Evolutionary conservation across 108 stramenopile species (phyloP).

Genomic region (Skeletonema costatum): DNA sequence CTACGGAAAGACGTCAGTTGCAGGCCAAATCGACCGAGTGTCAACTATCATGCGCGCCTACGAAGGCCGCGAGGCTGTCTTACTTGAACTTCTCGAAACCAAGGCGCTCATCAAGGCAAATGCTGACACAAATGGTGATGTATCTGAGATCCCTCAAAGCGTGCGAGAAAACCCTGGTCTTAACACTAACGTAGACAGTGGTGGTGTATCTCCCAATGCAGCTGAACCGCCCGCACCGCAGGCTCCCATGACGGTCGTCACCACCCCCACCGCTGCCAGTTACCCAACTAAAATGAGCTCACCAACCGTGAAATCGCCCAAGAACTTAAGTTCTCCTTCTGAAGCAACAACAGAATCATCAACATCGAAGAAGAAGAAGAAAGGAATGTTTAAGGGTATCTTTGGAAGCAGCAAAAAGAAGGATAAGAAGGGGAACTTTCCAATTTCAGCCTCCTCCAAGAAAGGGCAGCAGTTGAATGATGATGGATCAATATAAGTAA

Average conservation of each 20-base stretch:
- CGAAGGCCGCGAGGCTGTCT: conserved; percentile 89
- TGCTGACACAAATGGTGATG: conserved; percentile 71
- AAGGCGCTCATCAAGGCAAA: conserved; percentile 91
- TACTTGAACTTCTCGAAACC: conserved; percentile 85
- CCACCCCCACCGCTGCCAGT: conserved; percentile 30
- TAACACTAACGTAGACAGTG: conserved; percentile 65
- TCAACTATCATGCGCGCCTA: conserved; percentile 92
- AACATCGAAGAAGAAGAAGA: conserved; percentile 77
- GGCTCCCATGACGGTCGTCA: conserved; percentile 36
- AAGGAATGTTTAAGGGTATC: conserved; percentile 72
- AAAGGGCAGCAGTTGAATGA: conserved; percentile 34
- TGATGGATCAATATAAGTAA: conserved; percentile 38
- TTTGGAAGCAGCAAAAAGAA: conserved; percentile 75
- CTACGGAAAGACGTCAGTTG: conserved; percentile 89
- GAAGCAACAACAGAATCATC: conserved; percentile 10
- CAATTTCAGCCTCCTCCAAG: conserved; percentile 22
- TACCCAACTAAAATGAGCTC: conserved; percentile 20
- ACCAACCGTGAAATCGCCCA: conserved; percentile 2
- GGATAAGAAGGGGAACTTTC: conserved; percentile 38
- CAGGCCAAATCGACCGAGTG: conserved; percentile 90
- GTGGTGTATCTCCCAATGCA: conserved; percentile 67
- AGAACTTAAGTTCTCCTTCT: conserved; percentile 36
- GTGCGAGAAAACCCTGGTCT: conserved; percentile 61
- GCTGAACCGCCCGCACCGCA: conserved; percentile 28
- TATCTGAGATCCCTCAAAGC: conserved; percentile 70